Evolutionary conservation across 169 alveolate species (phyloP), one percentile per base, ranked within the genome.

Genomic region (Perkinsus marinus): DNA sequence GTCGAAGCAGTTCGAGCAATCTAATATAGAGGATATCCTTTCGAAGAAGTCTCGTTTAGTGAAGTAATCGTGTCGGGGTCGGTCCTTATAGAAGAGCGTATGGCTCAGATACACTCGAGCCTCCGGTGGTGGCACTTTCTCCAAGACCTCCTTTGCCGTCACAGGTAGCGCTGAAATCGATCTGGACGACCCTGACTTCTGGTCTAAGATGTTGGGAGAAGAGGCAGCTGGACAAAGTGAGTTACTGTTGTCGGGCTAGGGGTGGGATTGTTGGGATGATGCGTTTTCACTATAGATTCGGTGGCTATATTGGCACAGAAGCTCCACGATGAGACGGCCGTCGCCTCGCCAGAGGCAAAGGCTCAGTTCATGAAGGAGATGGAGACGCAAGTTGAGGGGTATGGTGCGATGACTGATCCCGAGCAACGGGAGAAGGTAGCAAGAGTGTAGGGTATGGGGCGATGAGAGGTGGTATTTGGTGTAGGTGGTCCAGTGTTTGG

Each of bases 131-230:
- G 79, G 79, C 22, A 57, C 96, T 37, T 93, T 96, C 39, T 91
- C 94, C 22, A 96, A 97, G 92, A 93, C 96, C 46, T 91, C 95
- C 39, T 96, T 96, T 89, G 96, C 95, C 68, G 79, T 57, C 37
- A 96, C 96, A 17, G 94, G 95, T 13, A 92, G 95, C 79, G 93
- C 97, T 37, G 97, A 95, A 46, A 93, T 94, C 41, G 93, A 94
- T 26, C 94, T 96, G 47, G 95, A 96, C 90, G 97, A 96, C 90
- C 97, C 97, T 30, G 95, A 96, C 37, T 96, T 95, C 90, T 96
- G 98, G 98, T 93, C 95, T 68, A 96, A 95, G 90, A 95, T 96
- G 37, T 90, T 96, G 68, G 95, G 94, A 0, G 93, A 91, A 30
- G 79, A 57, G 3, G 79, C 79, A 5, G 79, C 79, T 6, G 79